phyloP scores from a whole-genome alignment of 768 basidiomycete genomes.

The Omphalotus guepiniiformis region DNA sequence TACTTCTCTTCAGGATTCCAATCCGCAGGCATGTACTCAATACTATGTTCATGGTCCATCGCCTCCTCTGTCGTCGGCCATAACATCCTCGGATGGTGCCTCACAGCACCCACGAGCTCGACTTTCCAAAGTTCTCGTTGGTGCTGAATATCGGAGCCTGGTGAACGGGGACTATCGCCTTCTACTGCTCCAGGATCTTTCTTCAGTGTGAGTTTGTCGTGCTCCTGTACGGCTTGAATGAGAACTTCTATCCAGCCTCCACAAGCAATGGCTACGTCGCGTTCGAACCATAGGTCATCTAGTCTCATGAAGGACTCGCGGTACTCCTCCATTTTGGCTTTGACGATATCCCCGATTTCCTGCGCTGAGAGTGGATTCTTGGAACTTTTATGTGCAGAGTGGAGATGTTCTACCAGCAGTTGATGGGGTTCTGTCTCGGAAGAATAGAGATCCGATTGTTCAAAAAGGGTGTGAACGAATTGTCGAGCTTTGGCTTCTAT shows the following conservation, averaged over 20 bases:
- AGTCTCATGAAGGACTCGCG: constrained; percentile 45
- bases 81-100: background rate
- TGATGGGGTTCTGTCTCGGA: constrained; percentile 29
- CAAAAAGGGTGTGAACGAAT: constrained; percentile 21
- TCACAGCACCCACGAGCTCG: constrained; percentile 38
- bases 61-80: constrained; percentile 3
- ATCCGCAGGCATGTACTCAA: constrained; percentile 5
- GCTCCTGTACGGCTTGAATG: constrained; percentile 41
- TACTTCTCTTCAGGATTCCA: constrained; percentile 5
- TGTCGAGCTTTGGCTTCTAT: constrained; percentile 33
- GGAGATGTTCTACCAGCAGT: constrained; percentile 43
- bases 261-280: constrained; percentile 42
- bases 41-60: background rate
- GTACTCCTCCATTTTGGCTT: constrained; percentile 50
- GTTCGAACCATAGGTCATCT: constrained; percentile 48
- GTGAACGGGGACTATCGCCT: background rate
- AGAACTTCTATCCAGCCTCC: constrained; percentile 61
- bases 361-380: constrained; percentile 35
- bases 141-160: constrained; percentile 19
- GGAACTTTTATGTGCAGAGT: constrained; percentile 47
- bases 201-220: constrained; percentile 15
- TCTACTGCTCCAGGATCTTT: background rate
- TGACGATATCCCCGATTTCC: constrained; percentile 47
- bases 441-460: constrained; percentile 2
- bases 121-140: constrained; percentile 37